Conservation (phyloP, 257 asterid species). For the Solanum medicagineum region DNA sequence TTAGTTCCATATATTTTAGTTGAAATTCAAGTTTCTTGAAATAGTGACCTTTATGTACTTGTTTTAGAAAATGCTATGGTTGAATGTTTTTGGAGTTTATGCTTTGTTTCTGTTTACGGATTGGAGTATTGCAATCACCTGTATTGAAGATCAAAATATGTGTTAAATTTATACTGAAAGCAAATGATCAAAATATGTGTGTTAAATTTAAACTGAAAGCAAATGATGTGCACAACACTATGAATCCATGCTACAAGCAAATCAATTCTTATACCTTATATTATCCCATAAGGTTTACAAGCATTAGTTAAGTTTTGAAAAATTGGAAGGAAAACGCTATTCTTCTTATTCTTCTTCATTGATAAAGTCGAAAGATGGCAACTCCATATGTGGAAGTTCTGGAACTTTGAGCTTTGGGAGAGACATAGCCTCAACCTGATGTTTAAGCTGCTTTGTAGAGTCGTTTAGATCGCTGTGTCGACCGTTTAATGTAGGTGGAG, state of each 20-base stretch:
- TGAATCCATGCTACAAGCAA: not conserved
- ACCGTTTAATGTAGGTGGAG: not conserved
- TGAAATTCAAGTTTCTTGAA: not conserved
- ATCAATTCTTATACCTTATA: not conserved
- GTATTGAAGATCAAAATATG: not conserved
- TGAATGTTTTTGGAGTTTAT: not conserved
- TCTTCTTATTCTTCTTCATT: conserved; percentile 21
- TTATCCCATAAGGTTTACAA: not conserved
- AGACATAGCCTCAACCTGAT: conserved; percentile 10
- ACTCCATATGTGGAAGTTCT: conserved; percentile 22
- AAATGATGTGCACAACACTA: not conserved
- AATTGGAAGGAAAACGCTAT: not conserved
- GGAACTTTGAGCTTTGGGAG: conserved; percentile 42
- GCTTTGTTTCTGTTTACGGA: not conserved
- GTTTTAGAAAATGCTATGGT: not conserved
- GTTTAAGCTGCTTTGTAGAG: conserved; percentile 7
- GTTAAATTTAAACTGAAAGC: not conserved
- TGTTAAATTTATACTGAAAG: not conserved
- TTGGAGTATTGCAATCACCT: not conserved
- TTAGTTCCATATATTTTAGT: not conserved
- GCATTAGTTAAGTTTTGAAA: too few relatives aligned
- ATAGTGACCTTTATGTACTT: not conserved
- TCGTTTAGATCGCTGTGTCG: conserved; percentile 7
- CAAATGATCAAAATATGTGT: not conserved
- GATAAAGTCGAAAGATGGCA: conserved; percentile 22